A percentile compares a stretch with the other conserved stretches of the same genome.
These are phyloP conservation scores for Neonectria magnoliae DNA, from an alignment of 2,329 filamentous ascomycete genomes.

Conservation along the genomic window DNA sequence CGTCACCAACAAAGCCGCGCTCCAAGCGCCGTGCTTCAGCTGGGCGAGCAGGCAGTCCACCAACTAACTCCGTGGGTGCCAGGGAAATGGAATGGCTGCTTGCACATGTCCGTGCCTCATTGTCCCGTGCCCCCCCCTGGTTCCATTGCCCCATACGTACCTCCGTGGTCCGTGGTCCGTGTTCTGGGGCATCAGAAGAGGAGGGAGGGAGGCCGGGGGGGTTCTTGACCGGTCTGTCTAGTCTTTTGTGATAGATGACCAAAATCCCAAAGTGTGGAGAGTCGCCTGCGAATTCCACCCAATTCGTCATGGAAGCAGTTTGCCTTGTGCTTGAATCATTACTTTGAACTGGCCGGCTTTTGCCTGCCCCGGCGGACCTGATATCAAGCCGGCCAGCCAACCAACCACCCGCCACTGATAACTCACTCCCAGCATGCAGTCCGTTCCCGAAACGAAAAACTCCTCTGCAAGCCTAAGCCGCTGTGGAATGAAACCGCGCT, in stretches of 20 bases:
- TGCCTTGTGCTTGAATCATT: no score
- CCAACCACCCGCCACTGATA: neutral
- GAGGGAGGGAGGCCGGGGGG: neutral
- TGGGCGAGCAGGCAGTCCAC: neutral
- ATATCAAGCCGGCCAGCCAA: neutral
- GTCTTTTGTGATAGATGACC: conserved; percentile 47
- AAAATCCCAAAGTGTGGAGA: neutral
- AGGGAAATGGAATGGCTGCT: conserved; percentile 17
- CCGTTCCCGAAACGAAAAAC: neutral
- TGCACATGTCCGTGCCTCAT: neutral
- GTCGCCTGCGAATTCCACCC: no score
- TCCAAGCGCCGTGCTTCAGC: conserved; percentile 1
- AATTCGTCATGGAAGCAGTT: no score
- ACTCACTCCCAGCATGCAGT: neutral
- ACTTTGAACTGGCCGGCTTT: neutral
- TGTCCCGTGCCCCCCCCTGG: neutral
- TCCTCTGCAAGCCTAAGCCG: no score
- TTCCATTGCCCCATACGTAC: neutral
- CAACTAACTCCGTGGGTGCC: no score
- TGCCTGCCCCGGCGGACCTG: conserved; percentile 12
- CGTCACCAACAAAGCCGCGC: neutral
- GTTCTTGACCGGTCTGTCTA: conserved; percentile 36
- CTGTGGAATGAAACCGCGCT: no score
- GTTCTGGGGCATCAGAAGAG: neutral
- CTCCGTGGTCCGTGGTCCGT: neutral